Evolutionary conservation across 164 flowering plant species (phyloP), one percentile per base, ranked within the genome.

Genomic region (Pachysandra terminalis): DNA sequence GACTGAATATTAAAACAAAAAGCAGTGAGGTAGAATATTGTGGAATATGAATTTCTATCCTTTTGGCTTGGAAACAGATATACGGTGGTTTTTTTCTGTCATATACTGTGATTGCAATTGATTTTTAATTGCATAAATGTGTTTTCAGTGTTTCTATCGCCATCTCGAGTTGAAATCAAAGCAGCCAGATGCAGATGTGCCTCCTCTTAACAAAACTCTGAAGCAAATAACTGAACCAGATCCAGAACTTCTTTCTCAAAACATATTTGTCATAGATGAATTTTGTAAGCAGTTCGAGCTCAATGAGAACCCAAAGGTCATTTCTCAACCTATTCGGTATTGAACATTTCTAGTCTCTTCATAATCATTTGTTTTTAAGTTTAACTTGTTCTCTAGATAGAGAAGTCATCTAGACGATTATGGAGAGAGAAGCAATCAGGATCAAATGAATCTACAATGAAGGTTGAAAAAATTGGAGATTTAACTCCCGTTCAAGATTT

Each of bases 271-370:
- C 35, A 68, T 90, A 67, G 90, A 84, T 74, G 83, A 77, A 62
- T 80, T 95, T 35, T 58, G 80, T 41, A 79, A 77, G 68, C 70
- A 71, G 60, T 90, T 92, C 73, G 94, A 85, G 72, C 72, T 95
- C 41, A 88, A 87, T 80, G 94, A 84, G 74, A 90, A 90, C 56
- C 85, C 87, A 19, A 92, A 87, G 96, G 98, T 91, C 3, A 55
- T 21, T 59, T 68, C 19, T 37, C 22, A 48, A 23, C 58, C 5
- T 4, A 16, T 52, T 65, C 0, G 69, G 27, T 41, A n/a, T 41
- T n/a, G 35, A 28, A 22, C 13, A 54, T 19, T 54, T 22, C 0
- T n/a, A 4, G n/a, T 35, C 64, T 58, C 5, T 67, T 57, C 3
- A 17, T 59, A 21, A n/a, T n/a, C 5, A 53, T 54, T 51, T 37